Conservation (phyloP, 2,329 filamentous ascomycete species). For the Meredithiella fracta region DNA sequence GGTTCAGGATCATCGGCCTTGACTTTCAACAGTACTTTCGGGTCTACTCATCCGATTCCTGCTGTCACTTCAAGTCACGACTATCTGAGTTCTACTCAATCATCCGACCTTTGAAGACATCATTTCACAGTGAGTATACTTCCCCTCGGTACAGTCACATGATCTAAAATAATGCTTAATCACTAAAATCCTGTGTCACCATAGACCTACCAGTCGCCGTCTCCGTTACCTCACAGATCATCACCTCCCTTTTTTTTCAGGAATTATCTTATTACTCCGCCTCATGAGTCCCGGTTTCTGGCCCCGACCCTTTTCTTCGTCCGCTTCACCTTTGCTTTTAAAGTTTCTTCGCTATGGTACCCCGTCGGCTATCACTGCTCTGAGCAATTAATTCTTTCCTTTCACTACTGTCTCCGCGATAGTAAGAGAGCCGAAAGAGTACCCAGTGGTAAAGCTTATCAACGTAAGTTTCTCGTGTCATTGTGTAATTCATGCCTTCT, state of each 20-base stretch:
- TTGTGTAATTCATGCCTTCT: background rate
- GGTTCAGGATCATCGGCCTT: no score
- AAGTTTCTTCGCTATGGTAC: slow-evolving; percentile 17
- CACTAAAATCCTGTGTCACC: background rate
- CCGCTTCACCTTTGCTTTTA: slow-evolving; percentile 3
- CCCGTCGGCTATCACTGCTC: slow-evolving; percentile 22
- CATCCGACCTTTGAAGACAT: no score
- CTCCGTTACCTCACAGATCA: background rate
- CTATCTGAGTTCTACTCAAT: no score
- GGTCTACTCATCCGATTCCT: no score
- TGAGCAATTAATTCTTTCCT: slow-evolving; percentile 28
- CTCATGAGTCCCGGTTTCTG: background rate
- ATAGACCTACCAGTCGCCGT: background rate
- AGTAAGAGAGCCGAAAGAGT: slow-evolving; percentile 18
- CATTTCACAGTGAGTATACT: no score
- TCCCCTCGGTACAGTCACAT: no score
- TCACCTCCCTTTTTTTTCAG: background rate
- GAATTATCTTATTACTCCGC: background rate
- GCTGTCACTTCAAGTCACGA: no score
- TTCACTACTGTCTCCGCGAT: slow-evolving; percentile 27
- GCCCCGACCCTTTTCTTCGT: background rate
- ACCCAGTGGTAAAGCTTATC: slow-evolving; percentile 32
- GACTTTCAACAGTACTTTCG: no score
- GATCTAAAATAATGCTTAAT: background rate
- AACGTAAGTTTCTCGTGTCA: slow-evolving; percentile 27